phyloP scores from a whole-genome alignment of 129 eudicot species.

The Lactuca saligna region DNA sequence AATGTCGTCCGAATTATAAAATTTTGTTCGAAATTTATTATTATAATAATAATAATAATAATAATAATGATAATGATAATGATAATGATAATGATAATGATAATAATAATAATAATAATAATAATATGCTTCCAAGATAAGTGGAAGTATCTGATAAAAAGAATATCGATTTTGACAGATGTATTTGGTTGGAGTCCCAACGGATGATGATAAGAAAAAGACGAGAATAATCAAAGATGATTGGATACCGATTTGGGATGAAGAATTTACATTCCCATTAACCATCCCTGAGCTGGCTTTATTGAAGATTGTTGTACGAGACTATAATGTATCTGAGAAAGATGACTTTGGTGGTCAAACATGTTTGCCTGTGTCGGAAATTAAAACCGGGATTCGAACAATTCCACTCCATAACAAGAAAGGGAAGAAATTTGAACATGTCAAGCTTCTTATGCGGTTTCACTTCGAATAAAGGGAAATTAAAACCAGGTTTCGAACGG shows the following conservation, averaged over 20 bases:
- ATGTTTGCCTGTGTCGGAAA: constrained; percentile 75
- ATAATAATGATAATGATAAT: too few relatives aligned
- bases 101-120: too few relatives aligned
- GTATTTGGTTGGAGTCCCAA: constrained; percentile 66
- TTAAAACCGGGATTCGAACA: constrained; percentile 70
- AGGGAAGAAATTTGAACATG: constrained; percentile 58
- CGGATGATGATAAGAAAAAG: constrained; percentile 52
- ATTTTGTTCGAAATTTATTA: too few relatives aligned
- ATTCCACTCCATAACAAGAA: constrained; percentile 68
- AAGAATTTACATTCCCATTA: constrained; percentile 70
- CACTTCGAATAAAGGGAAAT: constrained; percentile 63
- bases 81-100: too few relatives aligned
- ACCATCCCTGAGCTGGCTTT: constrained; percentile 79
- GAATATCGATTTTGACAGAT: constrained; percentile 31
- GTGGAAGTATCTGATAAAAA: neutral
- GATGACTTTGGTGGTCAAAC: constrained; percentile 96
- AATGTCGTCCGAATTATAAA: too few relatives aligned
- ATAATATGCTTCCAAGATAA: too few relatives aligned
- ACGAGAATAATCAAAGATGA: constrained; percentile 67
- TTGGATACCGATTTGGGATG: constrained; percentile 79
- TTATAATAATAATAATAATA: too few relatives aligned
- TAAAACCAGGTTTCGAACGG: constrained; percentile 65
- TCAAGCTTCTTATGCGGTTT: constrained; percentile 75
- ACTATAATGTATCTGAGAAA: constrained; percentile 63
- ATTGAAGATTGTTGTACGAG: constrained; percentile 72